Percentiles rank a stretch among this genome's conserved stretches.
phyloP scores from a whole-genome alignment of 2,329 filamentous ascomycete genomes.

The Metarhizium robertsii region DNA sequence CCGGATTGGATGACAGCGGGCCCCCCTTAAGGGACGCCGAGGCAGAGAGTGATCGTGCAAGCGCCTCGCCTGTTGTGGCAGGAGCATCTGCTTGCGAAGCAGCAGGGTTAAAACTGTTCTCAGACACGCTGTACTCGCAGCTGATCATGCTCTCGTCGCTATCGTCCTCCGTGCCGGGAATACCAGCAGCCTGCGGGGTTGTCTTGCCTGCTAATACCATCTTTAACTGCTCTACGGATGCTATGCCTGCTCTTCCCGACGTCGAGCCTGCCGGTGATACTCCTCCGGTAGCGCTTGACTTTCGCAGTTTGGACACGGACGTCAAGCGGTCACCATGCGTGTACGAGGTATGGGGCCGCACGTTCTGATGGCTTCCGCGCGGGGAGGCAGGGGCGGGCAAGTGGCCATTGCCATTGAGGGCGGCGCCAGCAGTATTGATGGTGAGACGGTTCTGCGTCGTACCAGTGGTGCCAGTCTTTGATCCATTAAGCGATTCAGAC shows the following conservation, averaged over 20 bases:
- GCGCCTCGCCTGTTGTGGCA: constrained; percentile 17
- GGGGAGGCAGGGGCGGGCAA: constrained; percentile 33
- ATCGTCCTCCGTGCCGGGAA: constrained; percentile 34
- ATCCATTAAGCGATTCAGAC: constrained; percentile 67
- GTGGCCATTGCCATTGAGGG: constrained; percentile 29
- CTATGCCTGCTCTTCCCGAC: constrained; percentile 40
- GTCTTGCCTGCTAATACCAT: constrained; percentile 47
- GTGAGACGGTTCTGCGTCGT: constrained; percentile 46
- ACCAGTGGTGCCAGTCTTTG: constrained; percentile 52
- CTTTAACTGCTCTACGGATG: constrained; percentile 56
- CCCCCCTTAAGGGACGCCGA: constrained; percentile 26
- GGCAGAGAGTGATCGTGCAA: constrained; percentile 23
- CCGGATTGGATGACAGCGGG: constrained; percentile 35
- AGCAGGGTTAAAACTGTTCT: constrained; percentile 49
- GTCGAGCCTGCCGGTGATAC: constrained; percentile 34
- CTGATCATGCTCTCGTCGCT: constrained; percentile 62
- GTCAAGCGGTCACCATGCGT: constrained; percentile 23
- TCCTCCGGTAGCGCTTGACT: constrained; percentile 44
- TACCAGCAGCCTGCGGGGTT: constrained; percentile 27
- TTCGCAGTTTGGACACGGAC: constrained; percentile 36
- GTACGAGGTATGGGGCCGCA: constrained; percentile 39
- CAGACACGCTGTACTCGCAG: constrained; percentile 59
- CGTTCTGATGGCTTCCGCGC: constrained; percentile 38
- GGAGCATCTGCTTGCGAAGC: constrained; percentile 12
- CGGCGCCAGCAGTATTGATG: constrained; percentile 32